These are phyloP conservation scores for Cladosporium sp. DNA, from an alignment of 2,329 filamentous ascomycete genomes.

Conservation along the genomic window DNA sequence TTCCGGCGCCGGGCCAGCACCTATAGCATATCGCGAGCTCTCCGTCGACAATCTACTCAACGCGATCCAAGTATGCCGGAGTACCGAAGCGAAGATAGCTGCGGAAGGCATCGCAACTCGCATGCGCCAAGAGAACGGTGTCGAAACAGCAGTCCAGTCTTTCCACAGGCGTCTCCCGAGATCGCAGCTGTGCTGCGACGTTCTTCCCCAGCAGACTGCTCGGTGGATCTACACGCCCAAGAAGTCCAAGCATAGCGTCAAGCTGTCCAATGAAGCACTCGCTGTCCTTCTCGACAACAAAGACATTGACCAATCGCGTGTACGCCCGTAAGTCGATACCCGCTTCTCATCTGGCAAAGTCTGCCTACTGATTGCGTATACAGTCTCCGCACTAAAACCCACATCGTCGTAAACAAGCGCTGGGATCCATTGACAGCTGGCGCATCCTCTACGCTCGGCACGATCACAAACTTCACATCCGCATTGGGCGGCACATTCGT, in stretches of 20 bases:
- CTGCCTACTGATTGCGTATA: background rate
- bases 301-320: background rate
- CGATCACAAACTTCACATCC: conserved; percentile 3
- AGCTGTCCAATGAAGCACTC: background rate
- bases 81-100: conserved; percentile 54
- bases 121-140: conserved; percentile 65
- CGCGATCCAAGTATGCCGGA: conserved; percentile 48
- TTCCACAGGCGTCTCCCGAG: conserved; percentile 42
- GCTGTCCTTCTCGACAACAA: background rate
- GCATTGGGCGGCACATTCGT: conserved; percentile 1
- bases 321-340: background rate
- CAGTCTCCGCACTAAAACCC: background rate
- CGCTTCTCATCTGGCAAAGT: background rate
- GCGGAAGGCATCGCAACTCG: conserved; percentile 56
- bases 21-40: conserved; percentile 44
- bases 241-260: background rate
- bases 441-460: conserved; percentile 1
- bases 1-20: conserved; percentile 46
- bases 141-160: conserved; percentile 61
- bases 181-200: background rate
- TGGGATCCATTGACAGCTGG: background rate
- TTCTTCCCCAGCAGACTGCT: background rate
- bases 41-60: conserved; percentile 40
- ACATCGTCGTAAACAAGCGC: background rate
- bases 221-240: background rate